Evolutionary conservation across 2,329 filamentous ascomycete genomes (phyloP).

Genomic region (Aspergillus unguis): DNA sequence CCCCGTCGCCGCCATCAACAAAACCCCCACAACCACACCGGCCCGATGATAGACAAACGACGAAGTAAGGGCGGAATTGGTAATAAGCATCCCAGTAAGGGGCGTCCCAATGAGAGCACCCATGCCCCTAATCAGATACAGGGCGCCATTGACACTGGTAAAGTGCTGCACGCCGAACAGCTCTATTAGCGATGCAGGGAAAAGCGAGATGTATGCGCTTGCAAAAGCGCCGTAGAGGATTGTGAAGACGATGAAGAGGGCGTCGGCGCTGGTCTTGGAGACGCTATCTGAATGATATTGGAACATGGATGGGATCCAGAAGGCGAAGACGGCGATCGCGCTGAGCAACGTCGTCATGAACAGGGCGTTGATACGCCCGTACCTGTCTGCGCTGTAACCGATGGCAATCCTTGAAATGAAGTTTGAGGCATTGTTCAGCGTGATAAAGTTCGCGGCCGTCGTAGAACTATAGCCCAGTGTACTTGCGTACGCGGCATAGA

Average conservation of each 20-base stretch:
- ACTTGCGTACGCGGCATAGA: conserved; percentile 41
- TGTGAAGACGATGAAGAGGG: conserved; percentile 33
- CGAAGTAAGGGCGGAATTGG: conserved; percentile 18
- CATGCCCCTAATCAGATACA: conserved; percentile 40
- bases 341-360: conserved; percentile 34
- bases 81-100: conserved; percentile 28
- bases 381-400: conserved; percentile 38
- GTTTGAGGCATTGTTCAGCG: conserved; percentile 43
- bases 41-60: conserved; percentile 24
- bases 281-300: conserved; percentile 2
- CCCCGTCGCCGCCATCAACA: conserved; percentile 27
- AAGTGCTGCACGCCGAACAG: conserved; percentile 39
- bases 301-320: conserved; percentile 27
- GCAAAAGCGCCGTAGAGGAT: conserved; percentile 38
- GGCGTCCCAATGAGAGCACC: conserved; percentile 40
- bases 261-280: conserved; percentile 16
- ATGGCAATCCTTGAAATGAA: conserved; percentile 39
- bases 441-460: conserved; percentile 40
- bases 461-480: conserved; percentile 37
- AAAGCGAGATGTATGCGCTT: conserved; percentile 40
- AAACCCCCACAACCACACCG: conserved; percentile 24
- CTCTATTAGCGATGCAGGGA: conserved; percentile 41
- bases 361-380: conserved; percentile 42
- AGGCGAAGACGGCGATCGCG: conserved; percentile 26
- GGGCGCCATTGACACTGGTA: conserved; percentile 36